Evolutionary conservation across 306 rosid genomes (phyloP), one percentile per base, ranked within the genome.

Genomic region (Castanospermum australe): DNA sequence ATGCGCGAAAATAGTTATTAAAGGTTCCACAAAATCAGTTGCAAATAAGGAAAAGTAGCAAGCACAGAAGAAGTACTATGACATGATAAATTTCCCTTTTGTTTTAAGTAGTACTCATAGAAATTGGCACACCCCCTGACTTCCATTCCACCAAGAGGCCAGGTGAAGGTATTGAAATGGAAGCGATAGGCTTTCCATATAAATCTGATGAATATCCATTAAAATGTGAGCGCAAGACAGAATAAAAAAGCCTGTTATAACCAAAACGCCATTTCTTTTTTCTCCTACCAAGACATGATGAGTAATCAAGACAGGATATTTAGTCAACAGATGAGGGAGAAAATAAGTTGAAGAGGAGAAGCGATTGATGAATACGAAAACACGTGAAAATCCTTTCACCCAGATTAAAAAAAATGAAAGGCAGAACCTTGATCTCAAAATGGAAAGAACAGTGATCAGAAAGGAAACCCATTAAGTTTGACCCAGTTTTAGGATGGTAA

Each of bases 261-360:
- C n/a, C n/a, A n/a, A n/a, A n/a, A n/a, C n/a, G n/a, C n/a, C n/a
- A n/a, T n/a, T n/a, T n/a, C n/a, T n/a, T n/a, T n/a, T 21, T 39
- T 20, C n/a, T 20, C 20, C n/a, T 30, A 39, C 25, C 69, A 21
- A 33, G 14, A 47, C 39, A 66, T 18, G 15, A 55, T 30, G 48
- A 36, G 30, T 9, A 11, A 50, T 42, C 80, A 76, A 59, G 66
- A 65, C 48, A 24, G 55, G 24, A 47, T 11, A 33, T 32, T 20
- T 20, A 75, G 59, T 11, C 63, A 45, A 52, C 15, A 67, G 2
- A 63, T n/a, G 11, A 42, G n/a, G 33, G 10, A 55, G 24, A 18
- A 47, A 57, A 48, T 32, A 48, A 39, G 54, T 61, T 18, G 38
- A 75, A 67, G 30, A 71, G 71, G 61, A 75, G 13, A n/a, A 78